Evolutionary conservation across 2,329 filamentous ascomycete species (phyloP), one percentile per base, ranked within the genome.

Genomic region (Apiospora pterosperma): DNA sequence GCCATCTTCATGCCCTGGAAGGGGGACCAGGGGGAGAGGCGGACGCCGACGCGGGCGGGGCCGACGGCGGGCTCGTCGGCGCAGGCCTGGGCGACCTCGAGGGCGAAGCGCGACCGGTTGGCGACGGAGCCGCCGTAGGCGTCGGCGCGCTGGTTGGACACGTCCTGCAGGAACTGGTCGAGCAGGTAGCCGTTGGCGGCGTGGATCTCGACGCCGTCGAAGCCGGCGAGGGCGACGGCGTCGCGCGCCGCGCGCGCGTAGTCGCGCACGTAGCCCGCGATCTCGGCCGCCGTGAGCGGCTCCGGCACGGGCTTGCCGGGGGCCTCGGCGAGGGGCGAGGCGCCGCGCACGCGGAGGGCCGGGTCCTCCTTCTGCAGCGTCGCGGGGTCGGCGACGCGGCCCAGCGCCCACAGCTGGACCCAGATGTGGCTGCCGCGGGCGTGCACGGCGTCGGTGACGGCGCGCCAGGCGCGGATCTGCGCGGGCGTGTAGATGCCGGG

Each of bases 351-450:
- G 0, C 72, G 0, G 63, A 41, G 7, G 66, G 64, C 63, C 7
- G 48, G 16, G 0, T 72, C 75, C 48, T 78, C 75, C 19, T 69
- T 69, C 23, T 66, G 58, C 4, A 71, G 68, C 6, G 71, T 36
- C 1, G 70, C 71, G 0, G 67, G 63, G 42, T 79, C 74, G 0
- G 84, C 84, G 3, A 82, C 81, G 4, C 89, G 83, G 5, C 90
- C 88, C 6, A 87, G 77, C 0, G 82, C 83, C 81, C 87, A 90
- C 0, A 92, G 78, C 71, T 92, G 90, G 2, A 82, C 74, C 75
- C 81, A 90, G 62, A 91, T 87, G 71, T 81, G 84, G 41, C 79
- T 80, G 36, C 84, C 83, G 70, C 86, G 85, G 38, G 77, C 77
- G 74, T 90, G 87, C 2, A 89, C 86, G 1, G 81, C 83, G 63